A percentile compares a stretch with the other conserved stretches of the same genome.
Evolutionary conservation across 352 stramenopile genomes (phyloP).

Genomic region (Globisporangium parvum): DNA sequence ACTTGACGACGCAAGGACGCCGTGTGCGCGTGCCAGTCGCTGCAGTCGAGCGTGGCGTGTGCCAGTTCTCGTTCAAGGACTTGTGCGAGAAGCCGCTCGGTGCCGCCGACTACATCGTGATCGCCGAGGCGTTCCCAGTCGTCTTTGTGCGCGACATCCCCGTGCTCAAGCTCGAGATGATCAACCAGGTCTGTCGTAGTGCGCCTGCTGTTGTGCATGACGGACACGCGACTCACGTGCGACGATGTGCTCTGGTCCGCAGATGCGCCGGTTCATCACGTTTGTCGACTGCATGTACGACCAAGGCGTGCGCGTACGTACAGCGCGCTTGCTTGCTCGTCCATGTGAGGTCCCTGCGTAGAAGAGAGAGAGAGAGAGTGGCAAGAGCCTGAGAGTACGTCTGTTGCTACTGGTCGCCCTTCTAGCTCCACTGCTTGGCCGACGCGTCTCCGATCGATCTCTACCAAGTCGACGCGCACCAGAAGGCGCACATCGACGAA

Average conservation of each 20-base stretch:
- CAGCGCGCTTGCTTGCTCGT: neutral
- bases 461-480: constrained; percentile 46
- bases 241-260: neutral
- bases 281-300: constrained; percentile 99
- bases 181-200: constrained; percentile 67
- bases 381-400: too few species aligned
- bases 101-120: constrained; percentile 92
- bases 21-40: constrained; percentile 57
- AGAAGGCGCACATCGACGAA: constrained; percentile 72
- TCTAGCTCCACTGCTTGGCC: constrained; percentile 71
- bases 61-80: constrained; percentile 94
- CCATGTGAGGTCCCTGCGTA: neutral
- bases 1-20: constrained; percentile 62
- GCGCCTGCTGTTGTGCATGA: neutral
- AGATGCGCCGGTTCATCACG: constrained; percentile 95
- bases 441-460: constrained; percentile 48
- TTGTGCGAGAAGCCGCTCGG: constrained; percentile 92
- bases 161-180: constrained; percentile 72
- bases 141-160: constrained; percentile 94
- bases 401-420: neutral
- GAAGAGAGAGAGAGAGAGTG: too few species aligned
- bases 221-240: neutral
- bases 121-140: constrained; percentile 80
- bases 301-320: constrained; percentile 57
- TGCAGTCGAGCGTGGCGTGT: constrained; percentile 41